Percentiles rank a stretch among this genome's conserved stretches.
phyloP scores from a whole-genome alignment of 164 flowering plant species.

The Magnolia sinica region DNA sequence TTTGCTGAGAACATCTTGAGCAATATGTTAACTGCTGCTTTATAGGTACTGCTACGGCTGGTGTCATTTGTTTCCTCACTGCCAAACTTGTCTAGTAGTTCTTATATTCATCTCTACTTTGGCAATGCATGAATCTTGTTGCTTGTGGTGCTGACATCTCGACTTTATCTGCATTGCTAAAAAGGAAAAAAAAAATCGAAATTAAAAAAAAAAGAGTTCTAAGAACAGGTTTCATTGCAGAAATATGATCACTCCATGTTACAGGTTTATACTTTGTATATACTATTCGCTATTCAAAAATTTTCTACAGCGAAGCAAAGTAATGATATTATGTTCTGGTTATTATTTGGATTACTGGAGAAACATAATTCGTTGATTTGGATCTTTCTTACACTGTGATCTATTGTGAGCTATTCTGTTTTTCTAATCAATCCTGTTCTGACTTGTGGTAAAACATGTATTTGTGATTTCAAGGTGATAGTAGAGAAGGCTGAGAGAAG shows the following conservation, averaged over 20 bases:
- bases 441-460: not conserved
- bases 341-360: not conserved
- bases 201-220: not conserved
- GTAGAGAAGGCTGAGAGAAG: constrained; percentile 83
- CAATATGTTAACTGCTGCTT: no score
- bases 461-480: constrained; percentile 42
- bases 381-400: not conserved
- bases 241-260: not conserved
- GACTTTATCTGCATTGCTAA: no score
- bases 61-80: no score
- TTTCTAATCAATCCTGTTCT: not conserved
- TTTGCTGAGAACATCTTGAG: no score
- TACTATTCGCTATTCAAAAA: not conserved
- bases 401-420: not conserved
- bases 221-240: not conserved
- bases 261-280: not conserved
- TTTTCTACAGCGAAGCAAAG: not conserved
- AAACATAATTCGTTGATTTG: not conserved
- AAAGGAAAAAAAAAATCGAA: no score
- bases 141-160: no score
- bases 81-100: no score
- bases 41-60: no score
- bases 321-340: not conserved
- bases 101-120: no score
- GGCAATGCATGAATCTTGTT: no score